Percentiles rank a stretch among this genome's conserved stretches.
Conservation (phyloP, 139 green algal genomes). For the Volvox reticuliferus region DNA sequence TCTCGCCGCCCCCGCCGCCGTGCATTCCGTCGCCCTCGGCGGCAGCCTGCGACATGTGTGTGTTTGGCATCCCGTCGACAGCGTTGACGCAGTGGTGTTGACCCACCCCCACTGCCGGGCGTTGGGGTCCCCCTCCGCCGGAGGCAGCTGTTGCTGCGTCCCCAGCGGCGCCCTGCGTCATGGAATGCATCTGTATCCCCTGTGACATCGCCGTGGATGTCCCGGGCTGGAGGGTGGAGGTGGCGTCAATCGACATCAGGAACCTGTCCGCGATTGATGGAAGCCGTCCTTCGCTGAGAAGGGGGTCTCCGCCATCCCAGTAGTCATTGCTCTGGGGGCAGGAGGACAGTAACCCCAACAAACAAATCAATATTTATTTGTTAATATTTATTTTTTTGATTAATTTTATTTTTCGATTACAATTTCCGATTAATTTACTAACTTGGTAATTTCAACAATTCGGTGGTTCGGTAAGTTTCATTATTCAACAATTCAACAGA, state of each 20-base stretch:
- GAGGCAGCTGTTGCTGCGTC: neutral
- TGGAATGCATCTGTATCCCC: neutral
- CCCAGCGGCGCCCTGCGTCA: neutral
- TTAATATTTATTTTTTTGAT: too few species aligned
- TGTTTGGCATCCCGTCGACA: neutral
- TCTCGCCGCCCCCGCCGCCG: neutral
- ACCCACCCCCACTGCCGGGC: neutral
- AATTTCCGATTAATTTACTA: too few species aligned
- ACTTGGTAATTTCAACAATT: too few species aligned
- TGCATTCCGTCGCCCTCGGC: neutral
- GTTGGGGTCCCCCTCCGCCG: neutral
- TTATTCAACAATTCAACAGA: too few species aligned
- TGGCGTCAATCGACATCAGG: constrained; percentile 23
- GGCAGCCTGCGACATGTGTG: neutral
- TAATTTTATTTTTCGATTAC: too few species aligned
- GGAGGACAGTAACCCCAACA: neutral
- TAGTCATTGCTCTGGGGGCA: constrained; percentile 19
- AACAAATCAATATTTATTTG: too few species aligned
- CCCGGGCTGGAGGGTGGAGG: neutral
- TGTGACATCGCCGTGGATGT: neutral
- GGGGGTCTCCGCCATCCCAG: neutral
- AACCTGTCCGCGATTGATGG: constrained; percentile 22
- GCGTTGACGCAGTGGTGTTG: neutral
- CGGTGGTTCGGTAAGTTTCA: too few species aligned
- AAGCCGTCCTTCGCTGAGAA: neutral